Evolutionary conservation across 805 yeast genomes (phyloP).

Genomic region (Saturnispora besseyi): DNA sequence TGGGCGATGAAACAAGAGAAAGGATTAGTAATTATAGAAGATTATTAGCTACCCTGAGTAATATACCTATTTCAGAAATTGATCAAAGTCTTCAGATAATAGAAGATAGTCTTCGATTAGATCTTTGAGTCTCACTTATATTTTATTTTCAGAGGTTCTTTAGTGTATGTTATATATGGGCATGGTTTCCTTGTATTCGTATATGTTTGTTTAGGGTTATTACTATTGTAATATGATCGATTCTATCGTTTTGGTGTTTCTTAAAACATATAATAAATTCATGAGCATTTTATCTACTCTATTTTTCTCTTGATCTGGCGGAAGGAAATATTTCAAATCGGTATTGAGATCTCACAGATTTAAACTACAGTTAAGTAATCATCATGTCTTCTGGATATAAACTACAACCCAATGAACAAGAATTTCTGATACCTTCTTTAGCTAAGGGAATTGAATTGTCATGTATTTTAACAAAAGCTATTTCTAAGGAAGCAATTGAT

Average conservation of each 20-base stretch:
- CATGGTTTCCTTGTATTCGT: background rate
- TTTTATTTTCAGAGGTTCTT: background rate
- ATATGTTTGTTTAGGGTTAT: background rate
- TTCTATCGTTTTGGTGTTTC: background rate
- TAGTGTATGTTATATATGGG: background rate
- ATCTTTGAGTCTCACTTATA: background rate
- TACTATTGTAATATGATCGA: background rate
- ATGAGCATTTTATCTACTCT: background rate
- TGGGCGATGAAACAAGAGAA: conserved; percentile 37
- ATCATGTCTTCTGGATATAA: conserved; percentile 4
- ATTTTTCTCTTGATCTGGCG: background rate
- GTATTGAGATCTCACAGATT: background rate
- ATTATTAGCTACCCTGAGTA: conserved; percentile 61
- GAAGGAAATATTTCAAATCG: background rate
- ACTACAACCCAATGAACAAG: conserved; percentile 13
- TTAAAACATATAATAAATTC: background rate
- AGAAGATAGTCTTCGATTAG: conserved; percentile 21
- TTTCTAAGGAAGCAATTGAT: conserved; percentile 11
- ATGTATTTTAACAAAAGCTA: conserved; percentile 18
- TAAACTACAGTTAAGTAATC: background rate
- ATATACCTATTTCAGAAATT: conserved; percentile 56
- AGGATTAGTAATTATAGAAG: conserved; percentile 61
- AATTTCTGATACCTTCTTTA: conserved; percentile 10
- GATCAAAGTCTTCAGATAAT: conserved; percentile 60
- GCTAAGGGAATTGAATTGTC: conserved; percentile 10